A percentile compares a stretch with the other conserved stretches of the same genome.
phyloP scores from a whole-genome alignment of 805 yeast genomes.

The Kazachstania africana region DNA sequence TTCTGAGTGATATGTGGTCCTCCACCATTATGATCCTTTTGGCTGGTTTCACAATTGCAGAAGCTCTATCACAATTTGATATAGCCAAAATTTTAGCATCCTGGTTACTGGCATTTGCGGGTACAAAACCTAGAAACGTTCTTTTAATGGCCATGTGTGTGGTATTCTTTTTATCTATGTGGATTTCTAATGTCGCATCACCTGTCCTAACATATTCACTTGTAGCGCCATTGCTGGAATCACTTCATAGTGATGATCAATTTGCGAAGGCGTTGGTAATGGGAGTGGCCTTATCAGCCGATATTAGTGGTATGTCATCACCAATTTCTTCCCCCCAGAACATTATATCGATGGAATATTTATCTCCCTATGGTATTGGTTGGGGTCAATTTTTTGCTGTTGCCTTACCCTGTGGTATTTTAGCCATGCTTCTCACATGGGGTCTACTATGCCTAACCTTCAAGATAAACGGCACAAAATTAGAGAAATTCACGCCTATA shows the following conservation, averaged over 20 bases:
- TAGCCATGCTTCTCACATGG: slow-evolving; percentile 61
- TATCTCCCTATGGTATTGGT: slow-evolving; percentile 51
- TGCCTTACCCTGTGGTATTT: slow-evolving; percentile 67
- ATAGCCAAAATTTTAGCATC: slow-evolving; percentile 88
- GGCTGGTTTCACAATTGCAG: slow-evolving; percentile 92
- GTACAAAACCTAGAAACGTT: slow-evolving; percentile 71
- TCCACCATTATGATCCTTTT: slow-evolving; percentile 80
- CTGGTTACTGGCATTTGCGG: slow-evolving; percentile 63
- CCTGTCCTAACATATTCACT: slow-evolving; percentile 87
- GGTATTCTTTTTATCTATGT: slow-evolving; percentile 77
- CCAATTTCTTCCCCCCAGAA: slow-evolving; percentile 97
- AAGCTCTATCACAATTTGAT: slow-evolving; percentile 82
- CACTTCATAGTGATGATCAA: slow-evolving; percentile 62
- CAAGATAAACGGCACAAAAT: slow-evolving; percentile 36
- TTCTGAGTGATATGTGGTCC: slow-evolving; percentile 85
- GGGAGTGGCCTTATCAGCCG: slow-evolving; percentile 86
- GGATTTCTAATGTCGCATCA: slow-evolving; percentile 95
- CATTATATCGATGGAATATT: slow-evolving; percentile 73
- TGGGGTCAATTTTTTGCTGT: slow-evolving; percentile 94
- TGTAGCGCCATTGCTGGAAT: slow-evolving; percentile 73
- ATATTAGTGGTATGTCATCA: slow-evolving; percentile 92
- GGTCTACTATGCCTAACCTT: slow-evolving; percentile 47
- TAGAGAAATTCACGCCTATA: slow-evolving; percentile 38
- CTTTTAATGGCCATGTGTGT: slow-evolving; percentile 74
- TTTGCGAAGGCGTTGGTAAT: slow-evolving; percentile 76